Evolutionary conservation across 805 yeast species (phyloP), one percentile per base, ranked within the genome.

Genomic region (Brettanomyces sp.): DNA sequence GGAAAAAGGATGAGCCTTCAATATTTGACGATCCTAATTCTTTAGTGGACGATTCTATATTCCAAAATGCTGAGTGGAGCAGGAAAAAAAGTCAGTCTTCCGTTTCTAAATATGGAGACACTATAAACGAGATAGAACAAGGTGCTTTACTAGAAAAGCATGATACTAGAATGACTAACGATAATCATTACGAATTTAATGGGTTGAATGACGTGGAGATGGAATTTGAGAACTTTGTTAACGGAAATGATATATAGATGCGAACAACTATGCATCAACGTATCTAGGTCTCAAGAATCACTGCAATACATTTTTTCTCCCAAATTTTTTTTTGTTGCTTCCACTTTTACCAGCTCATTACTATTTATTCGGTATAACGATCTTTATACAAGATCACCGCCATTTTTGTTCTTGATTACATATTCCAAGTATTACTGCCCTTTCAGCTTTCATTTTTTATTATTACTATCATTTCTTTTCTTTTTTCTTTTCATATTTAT

Each of bases 201-300:
- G 49, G 48, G 35, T 11, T 49, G 36, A 47, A 49, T 45, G 57
- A 51, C 38, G 60, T 59, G 34, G 62, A 61, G 40, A 44, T 54
- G 39, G 64, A 58, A 41, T 60, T 58, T 50, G 63, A 61, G 40
- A 57, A 49, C 38, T 61, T 60, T 43, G 54, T 61, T 28, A 57
- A 55, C 39, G 64, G 64, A 23, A 54, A 52, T 36, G 47, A 41
- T 45, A 42, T 44, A 4, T 32, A 37, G 23, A 11, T 43, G 22
- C 13, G n/a, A 35, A 3, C 18, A 28, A 6, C 11, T 6, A 28
- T 28, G 11, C 32, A 28, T 28, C 11, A 28, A 28, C 9, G 11
- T 7, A 28, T 7, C 7, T 28, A 7, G 32, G 32, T 28, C 9
- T 9, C 9, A 28, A 28, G 32, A 6, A 7, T 28, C 32, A 28